Evolutionary conservation across 2,329 filamentous ascomycete genomes (phyloP), one percentile per base, ranked within the genome.

Genomic region (Emericellopsis cladophorae): DNA sequence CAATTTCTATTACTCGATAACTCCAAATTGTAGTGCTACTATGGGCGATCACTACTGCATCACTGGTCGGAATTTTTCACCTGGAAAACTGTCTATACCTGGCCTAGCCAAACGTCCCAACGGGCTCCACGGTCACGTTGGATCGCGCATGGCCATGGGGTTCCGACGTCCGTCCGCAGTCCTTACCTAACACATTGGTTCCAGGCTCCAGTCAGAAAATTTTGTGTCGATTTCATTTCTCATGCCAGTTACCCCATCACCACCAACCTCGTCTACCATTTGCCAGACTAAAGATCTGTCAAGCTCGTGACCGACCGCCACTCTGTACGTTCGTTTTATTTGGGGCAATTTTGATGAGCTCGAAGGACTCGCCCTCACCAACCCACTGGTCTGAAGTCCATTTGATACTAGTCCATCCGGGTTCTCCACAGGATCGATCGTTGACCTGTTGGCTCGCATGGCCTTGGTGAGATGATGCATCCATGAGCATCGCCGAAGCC

Each of bases 161-260:
- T 24, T 32, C n/a, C 39, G 18, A 31, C 11, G 21, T 26, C 39
- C 16, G 26, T n/a, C 10, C 18, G 8, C 35, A 15, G 14, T 4
- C 24, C 24, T 60, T 60, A 60, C 50, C 56, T 60, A 60, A 60
- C 56, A 56, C 46, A 53, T 56, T 58, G 51, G 48, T 46, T 42
- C 44, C 34, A 43, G 47, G 56, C 54, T 55, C 57, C 57, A 60
- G 54, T 59, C 55, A 58, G 52, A 58, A 54, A 24, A 45, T 56
- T 57, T 57, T 52, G 45, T 42, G 36, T 39, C 49, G 45, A 60
- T 53, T 53, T 53, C 42, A 56, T 56, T 57, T 56, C 52, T 55
- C 44, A 45, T 45, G 41, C 37, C 32, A 40, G 23, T 46, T 46
- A 44, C 38, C 38, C 29, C 31, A 37, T 29, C 35, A 14, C 8